Percentiles rank a stretch among this genome's conserved stretches.
Conservation (phyloP, 202 grass and related monocot species). For the Carex sylvatica region DNA sequence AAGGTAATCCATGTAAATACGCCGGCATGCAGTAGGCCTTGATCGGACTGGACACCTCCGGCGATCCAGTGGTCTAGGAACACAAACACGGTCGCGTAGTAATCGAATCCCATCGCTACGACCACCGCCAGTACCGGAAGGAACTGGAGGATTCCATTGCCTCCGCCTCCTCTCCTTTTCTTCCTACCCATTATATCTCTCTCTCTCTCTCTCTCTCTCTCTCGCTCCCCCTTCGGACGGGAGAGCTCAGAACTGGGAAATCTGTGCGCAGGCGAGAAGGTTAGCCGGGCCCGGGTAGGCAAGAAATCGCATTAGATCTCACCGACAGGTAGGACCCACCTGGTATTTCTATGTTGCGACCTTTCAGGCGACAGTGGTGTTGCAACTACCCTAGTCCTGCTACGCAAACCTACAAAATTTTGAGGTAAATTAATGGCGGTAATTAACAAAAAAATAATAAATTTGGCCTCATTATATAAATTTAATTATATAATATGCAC, state of each 20-base stretch:
- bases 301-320: background rate
- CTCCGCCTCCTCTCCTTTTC: slow-evolving; percentile 60
- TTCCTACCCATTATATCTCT: slow-evolving; percentile 12
- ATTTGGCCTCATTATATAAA: no score
- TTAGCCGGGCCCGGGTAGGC: background rate
- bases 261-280: background rate
- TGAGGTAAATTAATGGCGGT: no score
- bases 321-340: background rate
- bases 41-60: slow-evolving; percentile 43
- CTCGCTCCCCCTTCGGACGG: background rate
- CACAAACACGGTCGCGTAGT: slow-evolving; percentile 73
- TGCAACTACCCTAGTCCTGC: background rate
- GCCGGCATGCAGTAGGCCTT: slow-evolving; percentile 45
- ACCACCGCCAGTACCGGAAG: slow-evolving; percentile 42
- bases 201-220: no score
- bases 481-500: no score
- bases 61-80: slow-evolving; percentile 67
- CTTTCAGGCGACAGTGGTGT: background rate
- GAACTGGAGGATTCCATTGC: slow-evolving; percentile 31
- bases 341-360: background rate
- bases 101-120: slow-evolving; percentile 45
- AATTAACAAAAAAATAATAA: no score
- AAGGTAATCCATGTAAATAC: slow-evolving; percentile 50
- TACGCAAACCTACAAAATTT: no score
- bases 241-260: background rate